Base-by-base conservation (phyloP, 495 filamentous ascomycete genomes). In the Wilcoxina mikolae region DNA sequence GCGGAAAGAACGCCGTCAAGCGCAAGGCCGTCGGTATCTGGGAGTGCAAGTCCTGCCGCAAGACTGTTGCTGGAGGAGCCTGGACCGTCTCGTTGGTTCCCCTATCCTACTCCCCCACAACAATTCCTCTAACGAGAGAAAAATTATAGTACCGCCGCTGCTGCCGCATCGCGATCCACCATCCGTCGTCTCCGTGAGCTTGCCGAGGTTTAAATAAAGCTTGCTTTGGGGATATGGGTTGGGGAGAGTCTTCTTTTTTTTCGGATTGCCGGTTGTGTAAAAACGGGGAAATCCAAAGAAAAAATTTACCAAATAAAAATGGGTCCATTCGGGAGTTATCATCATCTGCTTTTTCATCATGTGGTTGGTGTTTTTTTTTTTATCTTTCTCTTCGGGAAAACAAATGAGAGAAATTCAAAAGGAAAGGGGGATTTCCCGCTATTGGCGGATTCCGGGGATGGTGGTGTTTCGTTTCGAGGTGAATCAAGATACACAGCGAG, bases 111-210 rank as follows among this genome's bases (percentile, higher is more conserved):
- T 42, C 33, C 51, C 28, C 20, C 33, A 25, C n/a, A 1, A 29
- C 12, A 38, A 29, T 9, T 46, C 51, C n/a, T 10, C 47, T 50
- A 50, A 50, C 47, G 11, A 24, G 4, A 7, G 42, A 7, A 35
- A 46, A 20, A 17, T 44, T 65, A 61, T 62, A 95, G 89, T 52
- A 96, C 93, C 56, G 88, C 93, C 51, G 90, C 93, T 62, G 91
- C 91, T 54, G 90, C 91, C 63, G 87, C 91, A 53, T 94, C 88
- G 71, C 81, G 93, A 71, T 95, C 90, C 59, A 98, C 91, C 62
- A 91, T 98, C 72, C 85, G 93, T 72, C 81, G 91, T 76, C 79
- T 98, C 74, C 82, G 91, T 69, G 91, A 96, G 74, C 93, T 96
- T 76, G 84, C 86, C 69, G 91, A 96, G 81, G 85, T 93, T 68